These are phyloP conservation scores for Monilinia fructigena DNA, from an alignment of 2,329 filamentous ascomycete species.

Conservation along the genomic window DNA sequence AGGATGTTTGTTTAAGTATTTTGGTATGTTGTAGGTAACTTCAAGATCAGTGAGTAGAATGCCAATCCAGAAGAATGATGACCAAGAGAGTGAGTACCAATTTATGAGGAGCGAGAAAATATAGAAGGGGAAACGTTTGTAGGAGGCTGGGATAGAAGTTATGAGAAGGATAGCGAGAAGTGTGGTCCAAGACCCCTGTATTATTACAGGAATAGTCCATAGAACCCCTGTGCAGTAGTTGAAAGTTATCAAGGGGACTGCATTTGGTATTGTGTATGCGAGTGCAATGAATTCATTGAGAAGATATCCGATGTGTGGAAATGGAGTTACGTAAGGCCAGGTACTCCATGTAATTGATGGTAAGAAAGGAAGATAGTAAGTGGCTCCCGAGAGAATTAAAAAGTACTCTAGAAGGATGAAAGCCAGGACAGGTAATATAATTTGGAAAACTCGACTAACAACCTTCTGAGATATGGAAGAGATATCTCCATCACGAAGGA, in stretches of 20 bases:
- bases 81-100: constrained; percentile 50
- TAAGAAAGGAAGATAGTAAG: constrained; percentile 46
- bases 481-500: constrained; percentile 46
- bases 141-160: constrained; percentile 46
- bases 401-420: constrained; percentile 49
- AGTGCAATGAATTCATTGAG: constrained; percentile 48
- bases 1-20: constrained; percentile 42
- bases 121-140: constrained; percentile 49
- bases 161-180: constrained; percentile 46
- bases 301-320: constrained; percentile 45
- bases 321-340: constrained; percentile 47
- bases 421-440: constrained; percentile 47
- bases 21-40: constrained; percentile 47
- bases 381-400: constrained; percentile 46
- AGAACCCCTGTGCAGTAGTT: constrained; percentile 51
- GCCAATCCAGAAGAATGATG: constrained; percentile 47
- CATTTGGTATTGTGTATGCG: constrained; percentile 49
- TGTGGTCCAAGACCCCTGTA: constrained; percentile 49
- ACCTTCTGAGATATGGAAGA: constrained; percentile 46
- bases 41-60: constrained; percentile 48
- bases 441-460: constrained; percentile 46
- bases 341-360: constrained; percentile 49
- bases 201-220: constrained; percentile 51
- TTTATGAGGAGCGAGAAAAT: constrained; percentile 45
- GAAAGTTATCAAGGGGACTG: constrained; percentile 47